Conservation (phyloP, 495 filamentous ascomycete genomes). For the Annulohypoxylon maeteangense region DNA sequence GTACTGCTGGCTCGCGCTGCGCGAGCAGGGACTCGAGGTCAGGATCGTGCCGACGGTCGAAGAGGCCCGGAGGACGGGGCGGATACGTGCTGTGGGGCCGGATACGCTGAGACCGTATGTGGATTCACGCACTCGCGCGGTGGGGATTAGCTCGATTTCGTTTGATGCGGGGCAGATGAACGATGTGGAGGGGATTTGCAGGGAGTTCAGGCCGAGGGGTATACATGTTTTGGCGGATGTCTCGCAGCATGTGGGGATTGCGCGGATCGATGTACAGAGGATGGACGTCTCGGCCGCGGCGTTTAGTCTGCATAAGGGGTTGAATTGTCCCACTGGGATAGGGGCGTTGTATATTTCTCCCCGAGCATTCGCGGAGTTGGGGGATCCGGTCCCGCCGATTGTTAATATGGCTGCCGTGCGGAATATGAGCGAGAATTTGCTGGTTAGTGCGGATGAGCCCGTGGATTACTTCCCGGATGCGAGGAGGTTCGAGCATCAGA, state of each 20-base stretch:
- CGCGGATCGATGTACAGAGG: constrained; percentile 28
- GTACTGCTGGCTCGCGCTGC: constrained; percentile 34
- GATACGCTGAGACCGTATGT: constrained; percentile 35
- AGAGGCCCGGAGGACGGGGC: constrained; percentile 6
- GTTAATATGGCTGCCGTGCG: constrained; percentile 27
- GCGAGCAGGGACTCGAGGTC: constrained; percentile 32
- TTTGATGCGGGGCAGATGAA: constrained; percentile 37
- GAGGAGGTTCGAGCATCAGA: constrained; percentile 40
- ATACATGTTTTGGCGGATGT: constrained; percentile 38
- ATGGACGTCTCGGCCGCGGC: constrained; percentile 38
- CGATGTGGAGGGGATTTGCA: constrained; percentile 33
- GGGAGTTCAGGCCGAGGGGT: constrained; percentile 25
- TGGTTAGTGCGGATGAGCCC: constrained; percentile 13
- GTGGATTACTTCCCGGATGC: constrained; percentile 23
- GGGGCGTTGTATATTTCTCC: constrained; percentile 40
- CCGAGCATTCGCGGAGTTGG: constrained; percentile 16
- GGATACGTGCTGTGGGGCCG: background rate
- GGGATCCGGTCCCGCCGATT: constrained; percentile 33
- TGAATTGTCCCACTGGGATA: constrained; percentile 38
- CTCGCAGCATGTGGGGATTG: constrained; percentile 42
- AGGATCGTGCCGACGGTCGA: constrained; percentile 29
- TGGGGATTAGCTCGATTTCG: constrained; percentile 36
- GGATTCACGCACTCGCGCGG: constrained; percentile 32
- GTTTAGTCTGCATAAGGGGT: constrained; percentile 42
- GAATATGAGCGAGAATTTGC: constrained; percentile 13